Conservation (phyloP, 2,329 filamentous ascomycete genomes). For the Colletotrichum sp. region DNA sequence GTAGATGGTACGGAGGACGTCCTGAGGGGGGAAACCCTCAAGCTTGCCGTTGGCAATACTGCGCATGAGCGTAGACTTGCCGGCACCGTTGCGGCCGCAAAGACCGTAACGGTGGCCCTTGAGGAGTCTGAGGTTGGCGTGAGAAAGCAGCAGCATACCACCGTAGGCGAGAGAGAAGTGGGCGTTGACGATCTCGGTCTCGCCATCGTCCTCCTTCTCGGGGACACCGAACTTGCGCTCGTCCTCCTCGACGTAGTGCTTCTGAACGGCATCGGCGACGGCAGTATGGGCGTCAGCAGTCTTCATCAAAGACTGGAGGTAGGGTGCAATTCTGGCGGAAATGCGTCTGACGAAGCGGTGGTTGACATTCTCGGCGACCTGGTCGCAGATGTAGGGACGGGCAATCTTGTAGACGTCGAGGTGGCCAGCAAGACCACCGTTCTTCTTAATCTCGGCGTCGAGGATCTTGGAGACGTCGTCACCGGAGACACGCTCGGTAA, state of each 20-base stretch:
- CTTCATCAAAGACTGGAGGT: slow-evolving; percentile 74
- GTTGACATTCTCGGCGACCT: slow-evolving; percentile 89
- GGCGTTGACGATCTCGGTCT: slow-evolving; percentile 96
- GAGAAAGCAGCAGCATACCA: slow-evolving; percentile 94
- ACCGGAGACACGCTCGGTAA: slow-evolving; percentile 69
- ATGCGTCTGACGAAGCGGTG: slow-evolving; percentile 80
- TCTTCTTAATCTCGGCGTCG: slow-evolving; percentile 76
- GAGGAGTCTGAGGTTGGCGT: slow-evolving; percentile 91
- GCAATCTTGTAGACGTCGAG: slow-evolving; percentile 70
- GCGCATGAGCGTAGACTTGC: slow-evolving; percentile 99
- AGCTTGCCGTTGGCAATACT: slow-evolving; percentile 95
- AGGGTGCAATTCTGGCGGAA: slow-evolving; percentile 70
- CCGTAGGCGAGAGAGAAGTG: slow-evolving; percentile 98
- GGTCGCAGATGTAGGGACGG: slow-evolving; percentile 77
- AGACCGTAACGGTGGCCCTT: slow-evolving; percentile 98
- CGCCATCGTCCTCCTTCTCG: slow-evolving; percentile 86
- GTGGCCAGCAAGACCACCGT: slow-evolving; percentile 66
- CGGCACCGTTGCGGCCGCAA: slow-evolving; percentile 94
- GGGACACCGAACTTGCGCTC: slow-evolving; percentile 85
- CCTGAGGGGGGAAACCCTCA: slow-evolving; percentile 93
- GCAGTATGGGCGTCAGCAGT: slow-evolving; percentile 63
- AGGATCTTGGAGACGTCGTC: slow-evolving; percentile 79
- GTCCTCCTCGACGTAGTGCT: slow-evolving; percentile 83
- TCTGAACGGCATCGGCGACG: slow-evolving; percentile 76
- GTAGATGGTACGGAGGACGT: slow-evolving; percentile 93